Percentiles rank a stretch among this genome's conserved stretches.
Evolutionary conservation across 352 stramenopile genomes (phyloP).

Genomic region (Plasmopara halstedii): DNA sequence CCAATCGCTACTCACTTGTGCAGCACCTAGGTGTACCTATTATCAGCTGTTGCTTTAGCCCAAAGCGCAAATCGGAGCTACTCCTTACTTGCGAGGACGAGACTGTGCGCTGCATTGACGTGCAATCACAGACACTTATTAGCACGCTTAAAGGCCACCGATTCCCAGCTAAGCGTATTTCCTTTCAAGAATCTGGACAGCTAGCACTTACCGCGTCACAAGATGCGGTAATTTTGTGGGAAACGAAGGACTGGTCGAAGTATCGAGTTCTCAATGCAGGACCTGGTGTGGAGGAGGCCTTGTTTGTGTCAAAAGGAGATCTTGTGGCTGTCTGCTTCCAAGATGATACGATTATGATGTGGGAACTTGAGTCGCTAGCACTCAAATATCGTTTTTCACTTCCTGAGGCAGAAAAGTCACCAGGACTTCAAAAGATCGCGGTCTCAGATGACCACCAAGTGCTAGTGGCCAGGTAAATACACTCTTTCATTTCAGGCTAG

Average conservation of each 20-base stretch:
- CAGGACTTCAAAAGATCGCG: conserved; percentile 51
- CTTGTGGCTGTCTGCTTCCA: conserved; percentile 78
- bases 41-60: conserved; percentile 65
- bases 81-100: conserved; percentile 82
- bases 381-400: conserved; percentile 68
- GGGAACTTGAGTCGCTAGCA: conserved; percentile 65
- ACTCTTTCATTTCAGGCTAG: no score
- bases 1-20: conserved; percentile 70
- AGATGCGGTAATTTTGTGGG: conserved; percentile 79
- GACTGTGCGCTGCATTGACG: conserved; percentile 69
- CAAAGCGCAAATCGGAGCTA: conserved; percentile 55
- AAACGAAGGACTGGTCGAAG: conserved; percentile 77
- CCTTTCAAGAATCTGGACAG: conserved; percentile 65
- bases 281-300: conserved; percentile 50
- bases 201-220: conserved; percentile 69
- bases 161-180: conserved; percentile 39
- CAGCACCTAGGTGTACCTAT: conserved; percentile 54
- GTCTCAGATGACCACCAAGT: conserved; percentile 73
- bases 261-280: conserved; percentile 76
- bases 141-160: conserved; percentile 70
- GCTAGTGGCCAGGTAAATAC: conserved; percentile 59
- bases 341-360: conserved; percentile 84
- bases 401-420: conserved; percentile 50
- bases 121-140: conserved; percentile 62
- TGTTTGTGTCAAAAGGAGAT: conserved; percentile 49